Percentiles rank a stretch among this genome's conserved stretches.
phyloP scores from a whole-genome alignment of 306 rosid species.

The Hippophae tibetana region DNA sequence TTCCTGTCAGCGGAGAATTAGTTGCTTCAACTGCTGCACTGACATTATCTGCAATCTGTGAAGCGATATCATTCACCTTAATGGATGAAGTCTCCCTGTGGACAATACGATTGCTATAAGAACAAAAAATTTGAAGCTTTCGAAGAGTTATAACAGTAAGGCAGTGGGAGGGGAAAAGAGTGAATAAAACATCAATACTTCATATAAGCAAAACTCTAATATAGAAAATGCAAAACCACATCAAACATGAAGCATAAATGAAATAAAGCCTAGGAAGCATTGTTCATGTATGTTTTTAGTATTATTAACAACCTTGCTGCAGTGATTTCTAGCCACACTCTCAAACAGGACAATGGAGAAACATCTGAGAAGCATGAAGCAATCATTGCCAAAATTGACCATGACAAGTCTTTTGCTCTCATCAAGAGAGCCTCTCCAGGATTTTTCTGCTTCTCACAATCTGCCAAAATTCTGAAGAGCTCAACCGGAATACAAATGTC shows the following conservation, averaged over 20 bases:
- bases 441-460: slow-evolving; percentile 62
- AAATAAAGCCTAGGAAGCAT: slow-evolving; percentile 21
- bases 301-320: slow-evolving; percentile 73
- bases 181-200: background rate
- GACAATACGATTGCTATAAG: slow-evolving; percentile 26
- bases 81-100: slow-evolving; percentile 90
- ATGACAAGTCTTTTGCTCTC: slow-evolving; percentile 89
- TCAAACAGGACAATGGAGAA: slow-evolving; percentile 78
- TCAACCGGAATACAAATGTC: slow-evolving; percentile 64
- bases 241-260: background rate
- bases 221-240: background rate
- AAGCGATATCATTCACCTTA: slow-evolving; percentile 86
- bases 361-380: slow-evolving; percentile 91
- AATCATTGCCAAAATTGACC: slow-evolving; percentile 91
- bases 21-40: slow-evolving; percentile 88
- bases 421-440: slow-evolving; percentile 79
- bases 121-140: slow-evolving; percentile 8
- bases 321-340: slow-evolving; percentile 92
- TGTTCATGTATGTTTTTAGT: slow-evolving; percentile 13
- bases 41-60: slow-evolving; percentile 78
- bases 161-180: background rate
- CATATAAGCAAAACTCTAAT: too few species aligned
- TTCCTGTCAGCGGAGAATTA: slow-evolving; percentile 52
- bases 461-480: slow-evolving; percentile 80
- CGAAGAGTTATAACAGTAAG: background rate